phyloP scores from a whole-genome alignment of 2,329 filamentous ascomycete species.

The Fusarium floridanum region DNA sequence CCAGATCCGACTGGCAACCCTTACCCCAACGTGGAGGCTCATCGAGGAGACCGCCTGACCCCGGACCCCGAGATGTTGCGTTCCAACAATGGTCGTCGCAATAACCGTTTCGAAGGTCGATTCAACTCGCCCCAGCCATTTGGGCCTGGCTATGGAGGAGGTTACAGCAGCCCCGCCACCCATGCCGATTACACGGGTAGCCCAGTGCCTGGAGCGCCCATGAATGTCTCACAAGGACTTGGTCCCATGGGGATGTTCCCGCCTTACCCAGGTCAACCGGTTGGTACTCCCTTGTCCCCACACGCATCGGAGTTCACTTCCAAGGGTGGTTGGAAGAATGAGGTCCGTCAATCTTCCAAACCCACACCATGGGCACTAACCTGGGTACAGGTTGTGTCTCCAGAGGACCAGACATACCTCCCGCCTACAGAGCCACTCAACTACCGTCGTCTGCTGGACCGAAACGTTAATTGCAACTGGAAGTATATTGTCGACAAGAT shows the following conservation, averaged over 20 bases:
- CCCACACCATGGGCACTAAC: constrained; percentile 25
- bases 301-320: constrained; percentile 81
- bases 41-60: constrained; percentile 61
- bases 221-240: constrained; percentile 52
- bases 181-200: constrained; percentile 55
- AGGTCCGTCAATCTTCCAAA: constrained; percentile 56
- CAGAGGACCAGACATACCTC: constrained; percentile 81
- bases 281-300: constrained; percentile 77
- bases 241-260: constrained; percentile 56
- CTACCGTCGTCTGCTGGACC: constrained; percentile 93
- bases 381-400: constrained; percentile 57
- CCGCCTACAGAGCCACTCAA: constrained; percentile 93
- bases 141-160: constrained; percentile 52
- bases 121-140: constrained; percentile 53
- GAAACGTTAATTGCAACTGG: constrained; percentile 98
- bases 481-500: constrained; percentile 99
- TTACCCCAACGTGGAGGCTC: constrained; percentile 55
- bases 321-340: constrained; percentile 66
- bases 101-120: constrained; percentile 62
- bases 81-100: constrained; percentile 58
- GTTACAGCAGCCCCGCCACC: constrained; percentile 50
- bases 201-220: constrained; percentile 51
- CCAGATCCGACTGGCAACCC: constrained; percentile 54
- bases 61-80: constrained; percentile 64
- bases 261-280: constrained; percentile 67